Conservation (phyloP, 371 early-diverging fungal species). For the Blakeslea trispora region DNA sequence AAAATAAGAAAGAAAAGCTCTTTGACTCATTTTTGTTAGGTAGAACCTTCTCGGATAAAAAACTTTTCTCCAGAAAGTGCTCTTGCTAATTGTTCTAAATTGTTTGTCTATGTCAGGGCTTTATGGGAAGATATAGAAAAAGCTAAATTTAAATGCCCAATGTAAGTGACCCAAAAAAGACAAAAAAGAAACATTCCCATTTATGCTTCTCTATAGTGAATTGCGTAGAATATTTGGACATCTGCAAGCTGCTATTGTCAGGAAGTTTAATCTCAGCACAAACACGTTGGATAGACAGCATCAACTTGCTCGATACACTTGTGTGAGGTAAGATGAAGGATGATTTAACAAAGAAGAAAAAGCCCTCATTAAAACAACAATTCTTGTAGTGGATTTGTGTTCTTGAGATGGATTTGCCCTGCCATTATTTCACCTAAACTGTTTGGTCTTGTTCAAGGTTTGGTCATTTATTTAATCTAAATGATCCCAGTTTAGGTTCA, state of each 20-base stretch:
- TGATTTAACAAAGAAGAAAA: no score
- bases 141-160: constrained; percentile 32
- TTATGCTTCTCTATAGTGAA: constrained; percentile 24
- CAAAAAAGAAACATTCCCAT: neutral
- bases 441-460: constrained; percentile 70
- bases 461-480: neutral
- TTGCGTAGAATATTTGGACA: constrained; percentile 56
- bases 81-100: constrained; percentile 15
- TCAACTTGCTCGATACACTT: constrained; percentile 48
- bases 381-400: constrained; percentile 72
- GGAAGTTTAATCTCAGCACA: constrained; percentile 31
- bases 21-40: constrained; percentile 11
- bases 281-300: constrained; percentile 23
- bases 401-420: constrained; percentile 82
- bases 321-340: constrained; percentile 32
- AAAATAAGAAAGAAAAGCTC: no score
- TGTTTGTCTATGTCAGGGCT: constrained; percentile 18
- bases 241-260: constrained; percentile 44
- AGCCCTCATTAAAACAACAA: neutral
- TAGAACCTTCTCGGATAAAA: constrained; percentile 26
- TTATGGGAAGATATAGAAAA: constrained; percentile 26
- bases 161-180: no score
- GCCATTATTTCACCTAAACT: constrained; percentile 83
- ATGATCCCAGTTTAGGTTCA: no score
- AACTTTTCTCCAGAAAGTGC: constrained; percentile 17